Evolutionary conservation across 148 eudicot species (phyloP).

Genomic region (Limonium bicolor): DNA sequence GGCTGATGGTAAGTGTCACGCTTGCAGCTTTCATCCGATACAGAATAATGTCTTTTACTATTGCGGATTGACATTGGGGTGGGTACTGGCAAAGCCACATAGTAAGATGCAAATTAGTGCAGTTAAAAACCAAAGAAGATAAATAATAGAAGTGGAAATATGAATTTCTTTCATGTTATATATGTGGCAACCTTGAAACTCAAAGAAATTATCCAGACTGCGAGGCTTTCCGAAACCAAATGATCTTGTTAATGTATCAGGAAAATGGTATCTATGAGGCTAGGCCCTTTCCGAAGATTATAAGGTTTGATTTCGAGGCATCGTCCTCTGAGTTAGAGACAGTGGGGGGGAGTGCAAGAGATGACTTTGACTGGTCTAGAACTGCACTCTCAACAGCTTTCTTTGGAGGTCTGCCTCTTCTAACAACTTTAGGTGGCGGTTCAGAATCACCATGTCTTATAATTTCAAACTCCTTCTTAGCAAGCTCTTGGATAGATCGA

Average conservation of each 20-base stretch:
- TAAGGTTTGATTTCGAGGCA: constrained; percentile 28
- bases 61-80: too few species aligned
- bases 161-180: neutral
- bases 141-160: neutral
- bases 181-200: constrained; percentile 39
- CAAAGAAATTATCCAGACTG: constrained; percentile 33
- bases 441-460: constrained; percentile 30
- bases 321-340: constrained; percentile 44
- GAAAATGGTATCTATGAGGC: constrained; percentile 22
- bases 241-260: constrained; percentile 13
- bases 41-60: too few species aligned
- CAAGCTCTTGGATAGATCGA: neutral
- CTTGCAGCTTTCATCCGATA: constrained; percentile 49
- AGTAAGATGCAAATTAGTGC: neutral
- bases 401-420: neutral
- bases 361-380: constrained; percentile 29
- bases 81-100: constrained; percentile 50
- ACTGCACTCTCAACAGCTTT: constrained; percentile 41
- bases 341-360: constrained; percentile 55
- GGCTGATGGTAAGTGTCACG: constrained; percentile 67
- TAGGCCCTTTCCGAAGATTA: constrained; percentile 57
- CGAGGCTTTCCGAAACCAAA: constrained; percentile 23
- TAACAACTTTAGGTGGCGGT: neutral
- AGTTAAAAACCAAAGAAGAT: too few species aligned
- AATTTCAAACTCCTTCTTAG: constrained; percentile 1